Base-by-base conservation (phyloP, 2,329 filamentous ascomycete genomes). In the Ilyonectria sp. region DNA sequence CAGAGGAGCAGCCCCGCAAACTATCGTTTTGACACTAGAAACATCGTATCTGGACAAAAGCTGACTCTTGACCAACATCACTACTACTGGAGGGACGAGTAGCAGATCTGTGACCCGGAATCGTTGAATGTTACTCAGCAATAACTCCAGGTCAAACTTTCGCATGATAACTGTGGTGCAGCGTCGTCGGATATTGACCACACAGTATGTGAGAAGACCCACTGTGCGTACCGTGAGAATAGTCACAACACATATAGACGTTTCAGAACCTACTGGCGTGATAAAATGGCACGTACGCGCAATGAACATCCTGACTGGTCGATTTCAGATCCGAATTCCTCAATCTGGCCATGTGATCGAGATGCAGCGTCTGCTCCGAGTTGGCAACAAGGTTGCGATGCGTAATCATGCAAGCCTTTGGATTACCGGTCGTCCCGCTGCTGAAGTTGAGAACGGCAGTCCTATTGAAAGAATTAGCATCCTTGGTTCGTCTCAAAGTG, bases 371-470 rank as follows among this genome's bases (percentile, higher is more conserved):
- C 9, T 67, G 65, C 17, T 67, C 65, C 4, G 65, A 58, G 17
- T 67, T 65, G n/a, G 63, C 53, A 8, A 66, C 53, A 11, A 66
- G n/a, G n/a, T 63, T 66, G 1, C 37, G 53, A 37, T 66, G 53
- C 2, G 63, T 66, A 0, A 65, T 5, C 43, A 50, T 47, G 13
- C 63, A 65, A 0, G 63, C 63, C 13, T 65, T 65, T 0, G 63
- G 63, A 13, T 43, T 43, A 0, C 63, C 63, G 0, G 63, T 65
- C 3, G 63, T 65, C 2, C 63, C 63, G 29, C 63, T 65, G 21
- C 64, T 67, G 8, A 67, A 67, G 47, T 58, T 59, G 8, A 67
- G 60, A 6, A 64, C 47, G 0, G 64, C 64, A 1, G 31, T 33
- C 2, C 64, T 67, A 0, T 33, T 0, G 2, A 26, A 1, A 19